Percentiles rank a stretch among this genome's conserved stretches.
These are phyloP conservation scores for Fusarium sp. DNA, from an alignment of 2,329 filamentous ascomycete genomes.

Conservation along the genomic window DNA sequence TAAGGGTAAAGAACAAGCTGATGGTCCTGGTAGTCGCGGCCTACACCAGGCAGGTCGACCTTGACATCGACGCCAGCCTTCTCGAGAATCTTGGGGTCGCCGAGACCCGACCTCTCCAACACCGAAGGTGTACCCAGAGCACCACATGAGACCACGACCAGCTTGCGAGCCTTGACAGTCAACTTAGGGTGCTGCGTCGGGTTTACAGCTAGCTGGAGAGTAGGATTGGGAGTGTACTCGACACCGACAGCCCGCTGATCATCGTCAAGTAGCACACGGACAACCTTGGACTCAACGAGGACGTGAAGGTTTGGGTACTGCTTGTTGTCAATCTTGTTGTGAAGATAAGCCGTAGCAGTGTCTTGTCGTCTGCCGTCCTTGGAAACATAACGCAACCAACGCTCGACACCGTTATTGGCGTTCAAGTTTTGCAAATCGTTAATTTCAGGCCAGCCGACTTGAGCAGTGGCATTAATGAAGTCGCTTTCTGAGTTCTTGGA, in stretches of 20 bases:
- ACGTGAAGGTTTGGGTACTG: constrained; percentile 72
- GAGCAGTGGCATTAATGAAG: constrained; percentile 63
- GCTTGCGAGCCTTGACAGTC: constrained; percentile 48
- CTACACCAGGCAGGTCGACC: constrained; percentile 66
- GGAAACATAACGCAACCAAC: constrained; percentile 59
- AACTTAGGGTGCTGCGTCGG: constrained; percentile 29
- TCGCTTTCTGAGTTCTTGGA: constrained; percentile 59
- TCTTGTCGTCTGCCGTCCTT: constrained; percentile 70
- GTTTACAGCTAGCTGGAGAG: constrained; percentile 36
- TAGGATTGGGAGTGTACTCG: constrained; percentile 66
- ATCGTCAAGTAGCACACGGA: constrained; percentile 67
- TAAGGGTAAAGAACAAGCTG: constrained; percentile 69
- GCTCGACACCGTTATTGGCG: constrained; percentile 51
- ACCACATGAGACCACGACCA: constrained; percentile 59
- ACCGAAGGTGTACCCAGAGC: constrained; percentile 68
- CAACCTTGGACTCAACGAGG: constrained; percentile 69
- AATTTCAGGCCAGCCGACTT: constrained; percentile 66
- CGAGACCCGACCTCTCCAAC: constrained; percentile 75
- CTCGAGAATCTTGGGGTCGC: constrained; percentile 64
- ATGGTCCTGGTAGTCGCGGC: constrained; percentile 69
- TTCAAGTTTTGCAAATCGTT: constrained; percentile 68
- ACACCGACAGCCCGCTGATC: constrained; percentile 70
- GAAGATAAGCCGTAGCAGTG: constrained; percentile 65
- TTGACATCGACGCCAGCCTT: constrained; percentile 62
- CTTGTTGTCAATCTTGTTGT: constrained; percentile 50